Percentiles rank a stretch among this genome's conserved stretches.
Evolutionary conservation across 2,329 filamentous ascomycete species (phyloP).

Genomic region (Aspergillus hortae): DNA sequence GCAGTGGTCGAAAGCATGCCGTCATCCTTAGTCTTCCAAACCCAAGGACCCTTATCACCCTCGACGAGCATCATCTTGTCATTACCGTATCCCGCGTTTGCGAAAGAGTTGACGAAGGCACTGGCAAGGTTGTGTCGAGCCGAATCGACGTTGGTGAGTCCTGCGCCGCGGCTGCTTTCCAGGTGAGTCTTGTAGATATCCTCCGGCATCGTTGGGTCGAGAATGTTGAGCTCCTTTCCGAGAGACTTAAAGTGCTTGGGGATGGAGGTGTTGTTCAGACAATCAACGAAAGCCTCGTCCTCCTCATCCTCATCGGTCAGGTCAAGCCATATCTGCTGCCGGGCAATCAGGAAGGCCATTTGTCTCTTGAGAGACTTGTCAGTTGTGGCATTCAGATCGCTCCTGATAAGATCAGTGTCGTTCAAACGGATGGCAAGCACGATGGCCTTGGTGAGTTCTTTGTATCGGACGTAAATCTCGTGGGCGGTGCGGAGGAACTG

Average conservation of each 20-base stretch:
- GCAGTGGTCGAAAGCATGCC: constrained; percentile 97
- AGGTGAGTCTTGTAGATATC: constrained; percentile 99
- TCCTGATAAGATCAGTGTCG: constrained; percentile 75
- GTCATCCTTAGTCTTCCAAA: constrained; percentile 98
- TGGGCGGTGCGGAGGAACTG: constrained; percentile 91
- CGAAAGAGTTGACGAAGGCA: constrained; percentile 94
- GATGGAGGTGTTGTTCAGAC: constrained; percentile 80
- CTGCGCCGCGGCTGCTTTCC: constrained; percentile 88
- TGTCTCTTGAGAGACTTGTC: constrained; percentile 87
- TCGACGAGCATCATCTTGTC: constrained; percentile 98
- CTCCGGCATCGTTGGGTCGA: constrained; percentile 94
- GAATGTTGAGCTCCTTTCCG: constrained; percentile 92
- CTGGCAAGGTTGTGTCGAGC: constrained; percentile 93
- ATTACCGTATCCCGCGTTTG: constrained; percentile 90
- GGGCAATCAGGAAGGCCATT: constrained; percentile 85
- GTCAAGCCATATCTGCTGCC: constrained; percentile 83
- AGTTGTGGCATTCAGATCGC: constrained; percentile 73
- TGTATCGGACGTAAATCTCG: constrained; percentile 88
- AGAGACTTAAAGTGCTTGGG: constrained; percentile 91
- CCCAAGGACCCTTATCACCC: constrained; percentile 86
- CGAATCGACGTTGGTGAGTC: constrained; percentile 91
- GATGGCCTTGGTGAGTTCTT: constrained; percentile 89
- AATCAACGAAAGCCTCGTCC: constrained; percentile 72
- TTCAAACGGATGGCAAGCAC: constrained; percentile 91
- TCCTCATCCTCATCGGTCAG: constrained; percentile 59